Percentiles rank a stretch among this genome's conserved stretches.
These are phyloP conservation scores for Gynostemma pentaphyllum DNA, from an alignment of 306 rosid species.

Conservation along the genomic window DNA sequence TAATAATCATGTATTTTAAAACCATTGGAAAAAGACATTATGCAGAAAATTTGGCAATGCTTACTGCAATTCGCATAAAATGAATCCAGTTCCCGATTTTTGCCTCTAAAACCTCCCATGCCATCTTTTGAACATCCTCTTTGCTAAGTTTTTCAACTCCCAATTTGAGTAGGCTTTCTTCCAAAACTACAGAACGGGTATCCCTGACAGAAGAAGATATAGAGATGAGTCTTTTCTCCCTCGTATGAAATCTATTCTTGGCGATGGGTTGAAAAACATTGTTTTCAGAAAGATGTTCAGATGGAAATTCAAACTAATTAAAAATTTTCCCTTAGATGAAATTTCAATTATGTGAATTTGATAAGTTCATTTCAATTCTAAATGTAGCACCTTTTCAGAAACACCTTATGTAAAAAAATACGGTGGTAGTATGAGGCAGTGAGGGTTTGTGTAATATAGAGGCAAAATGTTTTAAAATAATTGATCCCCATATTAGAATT, in stretches of 20 bases:
- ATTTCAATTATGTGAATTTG: not conserved
- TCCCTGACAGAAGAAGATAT: slow-evolving; percentile 41
- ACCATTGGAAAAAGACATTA: not conserved
- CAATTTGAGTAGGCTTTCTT: slow-evolving; percentile 82
- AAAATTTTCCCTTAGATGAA: not conserved
- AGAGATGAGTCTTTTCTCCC: not conserved
- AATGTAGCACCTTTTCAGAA: not conserved
- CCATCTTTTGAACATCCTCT: slow-evolving; percentile 93
- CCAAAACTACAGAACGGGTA: slow-evolving; percentile 67
- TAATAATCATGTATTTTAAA: slow-evolving; percentile 12
- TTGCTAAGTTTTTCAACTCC: slow-evolving; percentile 96
- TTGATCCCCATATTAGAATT: too few species aligned
- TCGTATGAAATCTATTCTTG: not conserved
- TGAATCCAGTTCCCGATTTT: slow-evolving; percentile 99
- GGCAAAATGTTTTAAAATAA: too few species aligned
- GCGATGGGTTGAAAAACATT: not conserved
- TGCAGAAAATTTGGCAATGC: slow-evolving; percentile 8
- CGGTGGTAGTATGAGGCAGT: too few species aligned
- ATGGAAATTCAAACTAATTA: too few species aligned
- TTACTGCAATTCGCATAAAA: slow-evolving; percentile 96
- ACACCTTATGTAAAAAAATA: too few species aligned
- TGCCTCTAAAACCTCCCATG: slow-evolving; percentile 97
- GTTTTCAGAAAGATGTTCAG: not conserved
- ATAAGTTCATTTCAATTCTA: not conserved
- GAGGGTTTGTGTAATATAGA: too few species aligned